Percentiles rank a stretch among this genome's conserved stretches.
These are phyloP conservation scores for Starmera caribaea DNA, from an alignment of 805 yeast species.

Conservation along the genomic window DNA sequence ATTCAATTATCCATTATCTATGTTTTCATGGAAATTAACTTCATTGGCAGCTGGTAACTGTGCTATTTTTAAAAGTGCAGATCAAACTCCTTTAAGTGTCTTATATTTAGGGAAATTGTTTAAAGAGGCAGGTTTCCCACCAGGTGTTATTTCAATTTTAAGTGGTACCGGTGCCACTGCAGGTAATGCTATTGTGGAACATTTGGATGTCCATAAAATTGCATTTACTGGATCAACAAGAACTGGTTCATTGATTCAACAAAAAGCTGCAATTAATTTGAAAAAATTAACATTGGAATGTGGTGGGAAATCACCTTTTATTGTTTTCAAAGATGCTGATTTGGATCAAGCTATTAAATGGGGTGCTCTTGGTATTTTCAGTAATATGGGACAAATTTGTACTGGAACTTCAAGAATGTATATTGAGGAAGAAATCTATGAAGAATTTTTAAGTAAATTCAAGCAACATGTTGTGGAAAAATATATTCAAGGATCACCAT, in stretches of 20 bases:
- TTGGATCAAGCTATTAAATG: slow-evolving; percentile 38
- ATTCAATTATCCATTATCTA: slow-evolving; percentile 41
- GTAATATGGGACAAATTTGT: slow-evolving; percentile 57
- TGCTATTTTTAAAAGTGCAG: slow-evolving; percentile 38
- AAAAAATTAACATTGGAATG: slow-evolving; percentile 40
- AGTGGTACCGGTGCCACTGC: slow-evolving; percentile 35
- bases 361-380: slow-evolving; percentile 46
- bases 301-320: slow-evolving; percentile 43
- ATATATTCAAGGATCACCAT: slow-evolving; percentile 36
- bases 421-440: slow-evolving; percentile 45
- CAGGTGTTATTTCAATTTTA: slow-evolving; percentile 39
- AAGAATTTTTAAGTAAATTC: slow-evolving; percentile 35
- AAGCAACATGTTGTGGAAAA: slow-evolving; percentile 23
- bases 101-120: slow-evolving; percentile 32
- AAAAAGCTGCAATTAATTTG: slow-evolving; percentile 32
- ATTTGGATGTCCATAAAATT: slow-evolving; percentile 36
- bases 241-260: slow-evolving; percentile 35
- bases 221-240: slow-evolving; percentile 49
- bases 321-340: slow-evolving; percentile 38
- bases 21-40: slow-evolving; percentile 42
- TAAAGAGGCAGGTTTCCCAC: slow-evolving; percentile 36
- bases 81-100: slow-evolving; percentile 39
- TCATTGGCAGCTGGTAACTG: slow-evolving; percentile 40
- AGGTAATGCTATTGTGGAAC: slow-evolving; percentile 37
- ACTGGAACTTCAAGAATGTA: slow-evolving; percentile 54